Percentiles rank a stretch among this genome's conserved stretches.
Conservation (phyloP, 2,329 filamentous ascomycete genomes). For the Fusarium veterinarium region DNA sequence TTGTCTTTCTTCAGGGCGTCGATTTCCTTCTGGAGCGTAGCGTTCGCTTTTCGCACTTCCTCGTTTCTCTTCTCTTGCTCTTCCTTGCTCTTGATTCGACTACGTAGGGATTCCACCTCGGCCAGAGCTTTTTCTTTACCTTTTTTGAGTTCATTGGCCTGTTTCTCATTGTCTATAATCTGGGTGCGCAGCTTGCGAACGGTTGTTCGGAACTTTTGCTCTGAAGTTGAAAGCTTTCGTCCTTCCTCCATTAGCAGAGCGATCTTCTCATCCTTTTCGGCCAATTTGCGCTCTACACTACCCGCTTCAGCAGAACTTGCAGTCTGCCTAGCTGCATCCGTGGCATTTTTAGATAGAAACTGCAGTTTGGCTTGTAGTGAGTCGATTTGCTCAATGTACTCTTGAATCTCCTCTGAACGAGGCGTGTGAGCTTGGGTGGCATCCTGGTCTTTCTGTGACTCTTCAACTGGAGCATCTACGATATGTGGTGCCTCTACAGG, state of each 20-base stretch:
- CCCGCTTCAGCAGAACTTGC: conserved; percentile 71
- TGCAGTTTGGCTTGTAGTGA: conserved; percentile 90
- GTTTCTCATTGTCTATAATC: conserved; percentile 73
- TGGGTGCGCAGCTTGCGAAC: conserved; percentile 84
- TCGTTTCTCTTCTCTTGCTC: conserved; percentile 66
- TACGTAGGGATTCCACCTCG: conserved; percentile 61
- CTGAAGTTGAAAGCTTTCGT: conserved; percentile 84
- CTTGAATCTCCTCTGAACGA: conserved; percentile 84
- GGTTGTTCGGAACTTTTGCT: conserved; percentile 83
- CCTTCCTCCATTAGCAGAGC: conserved; percentile 92
- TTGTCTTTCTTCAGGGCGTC: conserved; percentile 60
- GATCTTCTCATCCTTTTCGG: conserved; percentile 91
- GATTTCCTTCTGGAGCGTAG: conserved; percentile 57
- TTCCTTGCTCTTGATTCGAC: conserved; percentile 61
- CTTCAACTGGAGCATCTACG: neutral
- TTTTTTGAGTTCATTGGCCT: conserved; percentile 68
- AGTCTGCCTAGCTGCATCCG: conserved; percentile 78
- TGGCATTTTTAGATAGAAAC: conserved; percentile 84
- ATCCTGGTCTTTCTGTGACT: conserved; percentile 27
- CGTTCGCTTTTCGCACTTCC: conserved; percentile 65
- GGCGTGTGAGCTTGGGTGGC: conserved; percentile 41
- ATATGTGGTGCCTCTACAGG: neutral
- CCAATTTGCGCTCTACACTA: conserved; percentile 80
- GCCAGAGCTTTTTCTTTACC: conserved; percentile 68
- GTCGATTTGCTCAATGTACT: conserved; percentile 90